Conservation (phyloP, 768 basidiomycete genomes). For the Albatrellus ellisii region DNA sequence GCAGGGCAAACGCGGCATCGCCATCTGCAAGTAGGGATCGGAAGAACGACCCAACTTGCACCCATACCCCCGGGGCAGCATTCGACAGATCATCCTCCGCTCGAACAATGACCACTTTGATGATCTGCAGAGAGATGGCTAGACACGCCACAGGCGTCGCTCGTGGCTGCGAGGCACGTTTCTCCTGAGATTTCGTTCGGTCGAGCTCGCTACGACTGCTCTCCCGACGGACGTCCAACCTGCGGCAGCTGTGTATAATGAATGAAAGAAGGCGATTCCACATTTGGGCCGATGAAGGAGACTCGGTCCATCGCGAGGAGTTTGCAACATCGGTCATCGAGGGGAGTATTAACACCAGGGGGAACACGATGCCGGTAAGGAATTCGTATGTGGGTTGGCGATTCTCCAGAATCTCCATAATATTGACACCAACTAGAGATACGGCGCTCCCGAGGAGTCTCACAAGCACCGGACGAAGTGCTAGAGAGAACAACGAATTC, state of each 20-base stretch:
- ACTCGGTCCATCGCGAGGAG: slow-evolving; percentile 30
- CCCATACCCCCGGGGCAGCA: slow-evolving; percentile 47
- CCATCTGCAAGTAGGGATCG: slow-evolving; percentile 41
- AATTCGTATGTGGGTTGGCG: slow-evolving; percentile 43
- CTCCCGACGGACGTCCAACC: slow-evolving; percentile 17
- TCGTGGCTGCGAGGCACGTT: slow-evolving; percentile 19
- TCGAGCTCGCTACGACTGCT: slow-evolving; percentile 19
- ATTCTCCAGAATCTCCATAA: slow-evolving; percentile 43
- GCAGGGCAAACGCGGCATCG: slow-evolving; percentile 46
- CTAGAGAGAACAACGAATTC: slow-evolving; percentile 19
- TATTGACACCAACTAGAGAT: slow-evolving; percentile 35
- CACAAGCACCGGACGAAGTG: slow-evolving; percentile 18
- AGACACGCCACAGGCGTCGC: slow-evolving; percentile 19
- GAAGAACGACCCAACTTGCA: slow-evolving; percentile 41
- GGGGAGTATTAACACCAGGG: slow-evolving; percentile 41
- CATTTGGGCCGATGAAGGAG: slow-evolving; percentile 29
- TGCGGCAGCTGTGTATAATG: slow-evolving; percentile 38
- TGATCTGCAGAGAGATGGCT: slow-evolving; percentile 44
- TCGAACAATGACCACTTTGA: slow-evolving; percentile 55
- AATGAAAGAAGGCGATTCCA: slow-evolving; percentile 57
- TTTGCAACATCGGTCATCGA: slow-evolving; percentile 31
- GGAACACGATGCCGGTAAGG: slow-evolving; percentile 51
- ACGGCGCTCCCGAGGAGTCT: slow-evolving; percentile 24
- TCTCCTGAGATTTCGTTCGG: slow-evolving; percentile 36
- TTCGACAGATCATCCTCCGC: slow-evolving; percentile 46